Percentiles rank a stretch among this genome's conserved stretches.
Evolutionary conservation across 768 basidiomycete species (phyloP).

Genomic region (Piloderma croceum): DNA sequence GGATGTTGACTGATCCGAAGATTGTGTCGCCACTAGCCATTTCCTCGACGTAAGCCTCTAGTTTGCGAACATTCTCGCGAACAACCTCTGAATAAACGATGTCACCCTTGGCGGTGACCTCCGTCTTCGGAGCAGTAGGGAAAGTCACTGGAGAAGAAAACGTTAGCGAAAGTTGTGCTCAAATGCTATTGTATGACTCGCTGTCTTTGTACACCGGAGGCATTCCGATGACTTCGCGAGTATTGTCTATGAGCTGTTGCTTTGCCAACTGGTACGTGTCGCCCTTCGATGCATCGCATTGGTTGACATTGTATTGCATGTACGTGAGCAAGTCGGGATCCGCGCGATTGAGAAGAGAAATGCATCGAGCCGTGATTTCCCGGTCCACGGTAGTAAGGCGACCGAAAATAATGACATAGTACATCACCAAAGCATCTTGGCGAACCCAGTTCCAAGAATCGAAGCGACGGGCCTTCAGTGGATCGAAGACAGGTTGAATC

Average conservation of each 20-base stretch:
- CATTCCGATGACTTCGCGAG: conserved; percentile 71
- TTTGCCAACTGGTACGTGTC: conserved; percentile 94
- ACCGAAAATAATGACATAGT: conserved; percentile 97
- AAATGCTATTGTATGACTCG: no score
- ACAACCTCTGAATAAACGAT: conserved; percentile 94
- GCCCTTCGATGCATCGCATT: conserved; percentile 72
- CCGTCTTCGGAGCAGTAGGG: conserved; percentile 95
- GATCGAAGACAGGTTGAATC: conserved; percentile 91
- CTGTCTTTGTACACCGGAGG: conserved; percentile 96
- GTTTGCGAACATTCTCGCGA: conserved; percentile 92
- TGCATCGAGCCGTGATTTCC: conserved; percentile 95
- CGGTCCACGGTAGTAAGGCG: conserved; percentile 90
- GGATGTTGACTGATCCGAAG: conserved; percentile 79
- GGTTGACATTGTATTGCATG: conserved; percentile 94
- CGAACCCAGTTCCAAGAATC: conserved; percentile 99
- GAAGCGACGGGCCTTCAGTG: conserved; percentile 94
- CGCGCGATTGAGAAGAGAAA: conserved; percentile 95
- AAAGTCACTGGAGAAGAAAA: conserved; percentile 91
- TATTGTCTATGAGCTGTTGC: conserved; percentile 93
- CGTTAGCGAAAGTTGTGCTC: no score
- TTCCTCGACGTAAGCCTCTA: conserved; percentile 96
- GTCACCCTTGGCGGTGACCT: conserved; percentile 89
- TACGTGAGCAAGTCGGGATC: conserved; percentile 87
- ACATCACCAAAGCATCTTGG: conserved; percentile 95
- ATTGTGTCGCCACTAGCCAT: conserved; percentile 96